Evolutionary conservation across 2,329 filamentous ascomycete species (phyloP).

Genomic region (Orbilia quercus): DNA sequence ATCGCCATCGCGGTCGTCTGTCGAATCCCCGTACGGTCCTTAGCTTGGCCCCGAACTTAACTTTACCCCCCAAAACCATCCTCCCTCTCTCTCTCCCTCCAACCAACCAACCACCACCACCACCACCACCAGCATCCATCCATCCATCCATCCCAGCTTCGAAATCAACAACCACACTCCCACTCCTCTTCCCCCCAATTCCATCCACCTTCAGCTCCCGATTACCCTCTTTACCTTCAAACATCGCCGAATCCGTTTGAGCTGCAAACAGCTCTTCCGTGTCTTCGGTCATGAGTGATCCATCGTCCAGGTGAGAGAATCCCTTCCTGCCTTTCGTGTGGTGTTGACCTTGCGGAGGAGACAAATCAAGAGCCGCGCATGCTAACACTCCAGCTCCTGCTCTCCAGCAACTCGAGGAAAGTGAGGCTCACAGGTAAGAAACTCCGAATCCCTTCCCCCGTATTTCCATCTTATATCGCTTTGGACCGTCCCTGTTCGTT

Average conservation of each 20-base stretch:
- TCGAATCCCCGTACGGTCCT: neutral
- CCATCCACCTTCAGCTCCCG: slow-evolving; percentile 1
- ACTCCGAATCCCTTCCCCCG: neutral
- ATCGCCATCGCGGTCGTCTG: neutral
- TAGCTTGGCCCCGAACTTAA: neutral
- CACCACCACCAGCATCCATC: slow-evolving; percentile 12
- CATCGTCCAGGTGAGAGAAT: slow-evolving; percentile 55
- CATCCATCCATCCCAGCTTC: no score
- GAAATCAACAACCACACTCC: slow-evolving; percentile 1
- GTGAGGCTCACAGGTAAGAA: slow-evolving; percentile 55
- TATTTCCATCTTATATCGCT: slow-evolving; percentile 1
- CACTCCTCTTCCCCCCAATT: slow-evolving; percentile 1
- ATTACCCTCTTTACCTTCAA: slow-evolving; percentile 1
- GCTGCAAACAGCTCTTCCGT: slow-evolving; percentile 49
- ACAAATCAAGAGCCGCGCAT: slow-evolving; percentile 39
- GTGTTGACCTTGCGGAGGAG: slow-evolving; percentile 33
- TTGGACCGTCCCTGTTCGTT: neutral
- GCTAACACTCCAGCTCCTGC: slow-evolving; percentile 48
- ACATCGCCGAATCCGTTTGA: slow-evolving; percentile 12
- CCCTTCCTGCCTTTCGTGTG: slow-evolving; percentile 8
- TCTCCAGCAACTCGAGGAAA: slow-evolving; percentile 56
- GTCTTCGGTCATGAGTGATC: slow-evolving; percentile 55
- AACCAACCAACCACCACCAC: slow-evolving; percentile 6
- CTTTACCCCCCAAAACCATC: neutral
- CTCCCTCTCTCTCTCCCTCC: no score